Evolutionary conservation across 192 early-diverging fungal species (phyloP), one percentile per base, ranked within the genome.

Genomic region (Podila epicladia): DNA sequence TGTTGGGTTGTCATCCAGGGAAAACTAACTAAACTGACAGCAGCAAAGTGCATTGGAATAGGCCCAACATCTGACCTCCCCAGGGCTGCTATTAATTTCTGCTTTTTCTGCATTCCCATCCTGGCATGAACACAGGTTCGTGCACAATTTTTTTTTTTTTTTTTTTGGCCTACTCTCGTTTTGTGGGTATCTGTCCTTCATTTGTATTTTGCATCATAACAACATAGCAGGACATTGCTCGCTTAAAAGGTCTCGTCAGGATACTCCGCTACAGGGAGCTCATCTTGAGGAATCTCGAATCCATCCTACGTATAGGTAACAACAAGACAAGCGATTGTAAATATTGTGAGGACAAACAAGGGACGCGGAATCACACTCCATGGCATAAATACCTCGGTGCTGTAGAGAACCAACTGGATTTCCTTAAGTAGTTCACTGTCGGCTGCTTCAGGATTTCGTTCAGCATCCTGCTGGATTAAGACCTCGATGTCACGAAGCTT

Each of bases 401-500:
- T 96, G 79, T 99, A 99, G 78, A 99, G 89, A 66, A 99, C 95
- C 28, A 68, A 82, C 75, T 96, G 93, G 71, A 98, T 90, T 11
- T 96, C 88, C 69, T 92, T 92, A 58, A 94, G 83, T 61, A 94
- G 82, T 24, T 51, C 17, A n/a, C 53, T 63, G 5, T 80, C 77
- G 20, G 70, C 75, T 12, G 85, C 84, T 4, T 88, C 89, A 12
- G 86, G 82, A 20, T 72, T 84, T 12, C 69, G 53, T 58, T 96
- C 92, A 22, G 93, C 37, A 38, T 91, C 77, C 62, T 93, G 86
- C 86, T 98, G 97, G 17, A 98, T 91, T 63, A 94, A 86, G 41
- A 99, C 88, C 70, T 98, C 97, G 82, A 98, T 96, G 70, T 98
- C 96, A 28, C 97, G 84, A 69, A 98, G 84, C 84, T 98, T 99